Evolutionary conservation across 805 yeast species (phyloP).

Genomic region (Kregervanrija fluxuum): DNA sequence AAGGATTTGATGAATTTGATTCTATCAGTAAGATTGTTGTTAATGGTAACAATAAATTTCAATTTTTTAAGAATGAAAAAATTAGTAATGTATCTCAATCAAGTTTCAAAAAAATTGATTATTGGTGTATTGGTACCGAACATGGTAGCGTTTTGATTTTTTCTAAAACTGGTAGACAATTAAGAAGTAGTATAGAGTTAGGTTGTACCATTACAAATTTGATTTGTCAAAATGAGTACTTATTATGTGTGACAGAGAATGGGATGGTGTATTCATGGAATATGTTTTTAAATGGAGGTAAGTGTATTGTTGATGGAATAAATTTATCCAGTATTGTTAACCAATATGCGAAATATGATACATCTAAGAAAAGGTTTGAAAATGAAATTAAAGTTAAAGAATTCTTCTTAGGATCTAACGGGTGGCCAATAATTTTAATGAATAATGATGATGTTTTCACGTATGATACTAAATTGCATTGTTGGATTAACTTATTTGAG

Average conservation of each 20-base stretch:
- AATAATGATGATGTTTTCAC: slow-evolving; percentile 33
- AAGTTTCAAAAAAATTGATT: slow-evolving; percentile 36
- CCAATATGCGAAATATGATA: slow-evolving; percentile 21
- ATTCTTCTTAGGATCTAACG: slow-evolving; percentile 26
- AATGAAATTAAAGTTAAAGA: slow-evolving; percentile 15
- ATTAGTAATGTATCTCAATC: slow-evolving; percentile 30
- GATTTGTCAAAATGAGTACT: slow-evolving; percentile 25
- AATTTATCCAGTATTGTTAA: slow-evolving; percentile 51
- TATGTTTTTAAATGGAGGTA: slow-evolving; percentile 18
- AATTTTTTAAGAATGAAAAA: slow-evolving; percentile 33
- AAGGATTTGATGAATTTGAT: slow-evolving; percentile 24
- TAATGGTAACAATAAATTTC: slow-evolving; percentile 25
- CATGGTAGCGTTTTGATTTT: slow-evolving; percentile 46
- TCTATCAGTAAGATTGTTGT: slow-evolving; percentile 22
- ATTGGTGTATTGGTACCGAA: slow-evolving; percentile 51
- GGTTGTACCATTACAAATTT: slow-evolving; percentile 40
- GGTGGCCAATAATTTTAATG: slow-evolving; percentile 36
- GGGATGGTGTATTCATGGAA: slow-evolving; percentile 49
- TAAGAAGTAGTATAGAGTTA: slow-evolving; percentile 43
- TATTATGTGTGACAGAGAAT: slow-evolving; percentile 41
- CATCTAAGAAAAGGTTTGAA: slow-evolving; percentile 18
- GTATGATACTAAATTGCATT: slow-evolving; percentile 34
- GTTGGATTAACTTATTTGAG: slow-evolving; percentile 45
- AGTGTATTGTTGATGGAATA: slow-evolving; percentile 33
- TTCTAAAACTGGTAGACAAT: slow-evolving; percentile 37